phyloP scores from a whole-genome alignment of 805 yeast genomes.

The Ogataea paradorogensis region DNA sequence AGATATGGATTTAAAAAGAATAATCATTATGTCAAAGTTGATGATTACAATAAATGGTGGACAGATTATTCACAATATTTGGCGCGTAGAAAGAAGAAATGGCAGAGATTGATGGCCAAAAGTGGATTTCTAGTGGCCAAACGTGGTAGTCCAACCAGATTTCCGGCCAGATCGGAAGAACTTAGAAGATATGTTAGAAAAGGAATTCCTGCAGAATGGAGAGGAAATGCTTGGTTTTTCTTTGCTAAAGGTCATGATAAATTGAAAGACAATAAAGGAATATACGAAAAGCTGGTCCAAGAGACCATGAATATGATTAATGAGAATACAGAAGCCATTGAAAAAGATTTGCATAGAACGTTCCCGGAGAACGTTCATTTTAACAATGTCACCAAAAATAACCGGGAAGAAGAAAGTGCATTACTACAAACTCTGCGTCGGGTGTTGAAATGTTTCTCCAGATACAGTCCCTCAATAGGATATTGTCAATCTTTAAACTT shows the following conservation, averaged over 20 bases:
- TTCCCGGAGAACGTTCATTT: slow-evolving; percentile 92
- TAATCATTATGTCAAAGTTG: slow-evolving; percentile 47
- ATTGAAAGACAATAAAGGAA: slow-evolving; percentile 65
- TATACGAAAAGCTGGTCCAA: slow-evolving; percentile 65
- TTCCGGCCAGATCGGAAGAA: slow-evolving; percentile 77
- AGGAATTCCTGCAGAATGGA: slow-evolving; percentile 96
- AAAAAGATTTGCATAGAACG: slow-evolving; percentile 88
- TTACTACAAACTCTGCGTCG: slow-evolving; percentile 72
- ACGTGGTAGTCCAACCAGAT: slow-evolving; percentile 54
- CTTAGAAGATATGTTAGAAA: slow-evolving; percentile 78
- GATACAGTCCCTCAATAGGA: slow-evolving; percentile 85
- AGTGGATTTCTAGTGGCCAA: slow-evolving; percentile 55
- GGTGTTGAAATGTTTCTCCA: slow-evolving; percentile 79
- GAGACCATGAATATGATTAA: slow-evolving; percentile 54
- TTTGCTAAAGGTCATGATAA: slow-evolving; percentile 75
- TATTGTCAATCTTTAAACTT: slow-evolving; percentile 95
- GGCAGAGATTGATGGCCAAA: slow-evolving; percentile 66
- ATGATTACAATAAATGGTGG: slow-evolving; percentile 77
- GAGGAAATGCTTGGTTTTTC: slow-evolving; percentile 96
- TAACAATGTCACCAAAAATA: slow-evolving; percentile 37
- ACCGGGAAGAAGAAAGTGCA: slow-evolving; percentile 49
- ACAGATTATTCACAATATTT: slow-evolving; percentile 59
- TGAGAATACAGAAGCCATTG: slow-evolving; percentile 87
- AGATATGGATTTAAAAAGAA: slow-evolving; percentile 85
- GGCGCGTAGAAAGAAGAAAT: slow-evolving; percentile 65